Percentiles rank a stretch among this genome's conserved stretches.
These are phyloP conservation scores for Naganishia liquefaciens DNA, from an alignment of 1,284 basidiomycete genomes.

Conservation along the genomic window DNA sequence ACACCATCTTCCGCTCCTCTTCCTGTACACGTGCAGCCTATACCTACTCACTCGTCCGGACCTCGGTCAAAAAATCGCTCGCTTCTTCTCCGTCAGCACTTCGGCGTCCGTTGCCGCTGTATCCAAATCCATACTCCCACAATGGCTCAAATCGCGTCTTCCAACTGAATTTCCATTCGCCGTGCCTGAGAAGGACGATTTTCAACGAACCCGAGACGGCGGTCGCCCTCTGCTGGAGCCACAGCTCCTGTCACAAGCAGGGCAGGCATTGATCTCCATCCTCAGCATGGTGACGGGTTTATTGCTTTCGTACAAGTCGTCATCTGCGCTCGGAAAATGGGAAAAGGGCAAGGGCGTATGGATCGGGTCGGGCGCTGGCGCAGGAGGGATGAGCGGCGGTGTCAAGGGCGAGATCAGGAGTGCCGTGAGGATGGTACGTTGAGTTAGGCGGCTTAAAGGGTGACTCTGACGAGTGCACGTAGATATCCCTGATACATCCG, in stretches of 20 bases:
- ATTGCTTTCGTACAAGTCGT: slow-evolving; percentile 47
- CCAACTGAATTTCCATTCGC: slow-evolving; percentile 41
- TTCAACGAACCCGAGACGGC: slow-evolving; percentile 36
- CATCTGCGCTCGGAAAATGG: slow-evolving; percentile 46
- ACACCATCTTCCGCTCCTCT: slow-evolving; percentile 22
- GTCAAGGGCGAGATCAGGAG: slow-evolving; percentile 45
- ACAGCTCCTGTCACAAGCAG: slow-evolving; percentile 39
- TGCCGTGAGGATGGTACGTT: slow-evolving; percentile 42
- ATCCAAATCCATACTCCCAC: slow-evolving; percentile 5
- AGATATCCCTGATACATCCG: slow-evolving; percentile 5
- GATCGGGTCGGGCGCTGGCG: slow-evolving; percentile 35
- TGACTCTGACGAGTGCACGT: neutral
- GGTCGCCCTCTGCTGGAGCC: slow-evolving; percentile 36
- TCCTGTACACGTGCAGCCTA: slow-evolving; percentile 17
- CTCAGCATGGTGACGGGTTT: slow-evolving; percentile 50
- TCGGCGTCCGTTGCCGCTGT: neutral
- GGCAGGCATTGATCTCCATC: slow-evolving; percentile 43
- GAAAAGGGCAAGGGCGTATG: slow-evolving; percentile 50
- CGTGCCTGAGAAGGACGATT: slow-evolving; percentile 40
- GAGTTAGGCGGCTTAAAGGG: neutral
- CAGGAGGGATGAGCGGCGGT: slow-evolving; percentile 33
- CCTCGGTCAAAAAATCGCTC: slow-evolving; percentile 30
- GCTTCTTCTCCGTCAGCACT: slow-evolving; percentile 44
- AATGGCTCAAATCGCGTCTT: slow-evolving; percentile 5
- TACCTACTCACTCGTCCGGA: slow-evolving; percentile 19